Evolutionary conservation across 192 early-diverging fungal species (phyloP), one percentile per base, ranked within the genome.

Genomic region (Entomortierella chlamydospora): DNA sequence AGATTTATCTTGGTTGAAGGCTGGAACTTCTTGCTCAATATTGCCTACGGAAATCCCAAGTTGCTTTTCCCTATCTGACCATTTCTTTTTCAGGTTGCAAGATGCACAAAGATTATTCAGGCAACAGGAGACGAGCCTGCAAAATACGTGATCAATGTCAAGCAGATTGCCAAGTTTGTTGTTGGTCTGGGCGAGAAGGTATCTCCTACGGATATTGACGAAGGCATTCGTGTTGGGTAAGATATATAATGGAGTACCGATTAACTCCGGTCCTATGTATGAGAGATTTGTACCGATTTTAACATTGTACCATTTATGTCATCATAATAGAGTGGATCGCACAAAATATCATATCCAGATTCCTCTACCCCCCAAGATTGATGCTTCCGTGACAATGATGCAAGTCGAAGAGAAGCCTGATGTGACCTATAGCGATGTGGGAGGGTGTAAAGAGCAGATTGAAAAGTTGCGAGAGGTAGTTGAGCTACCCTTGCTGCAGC

Each of bases 331-430:
- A 57, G 97, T 98, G 15, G 98, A 99, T 83, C 95, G 98, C 49
- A 93, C 88, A 72, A 99, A 99, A 82, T 99, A 98, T 84, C 98
- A 99, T 84, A 99, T 99, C 68, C 96, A 99, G 82, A 93, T 99
- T 60, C 98, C 98, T 54, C 87, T 99, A 37, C 98, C 98, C 51
- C 98, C 98, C 73, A 96, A 95, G 87, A 99, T 99, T 61, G 98
- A 99, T 81, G 95, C 98, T 28, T 93, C 96, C 0, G 94, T 95
- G 49, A 99, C 98, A 13, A 99, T 99, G 98, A 99, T 99, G 98
- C 97, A 98, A 82, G 96, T 99, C 31, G 98, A 99, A 81, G 98
- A 99, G 82, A 99, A 99, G 83, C 98, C 98, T 3, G 98, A 99
- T 87, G 96, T 99, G n/a, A 99, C 98, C 12, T 99, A 99, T 68